phyloP scores from a whole-genome alignment of 2,329 filamentous ascomycete species.

The Aspergillus sclerotialis region DNA sequence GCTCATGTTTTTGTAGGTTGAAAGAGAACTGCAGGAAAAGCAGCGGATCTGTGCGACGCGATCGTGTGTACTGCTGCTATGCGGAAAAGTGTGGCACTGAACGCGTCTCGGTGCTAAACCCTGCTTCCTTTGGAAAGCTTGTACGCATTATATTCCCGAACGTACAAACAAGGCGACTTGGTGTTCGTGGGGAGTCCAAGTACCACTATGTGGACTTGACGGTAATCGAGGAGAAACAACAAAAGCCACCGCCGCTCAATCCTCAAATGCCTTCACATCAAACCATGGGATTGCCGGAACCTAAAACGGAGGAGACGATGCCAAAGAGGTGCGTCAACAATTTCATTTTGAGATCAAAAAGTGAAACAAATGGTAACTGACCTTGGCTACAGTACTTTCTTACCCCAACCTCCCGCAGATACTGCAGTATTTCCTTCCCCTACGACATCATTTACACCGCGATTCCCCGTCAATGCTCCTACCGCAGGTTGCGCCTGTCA shows the following conservation, averaged over 20 bases:
- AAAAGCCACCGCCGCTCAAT: constrained; percentile 21
- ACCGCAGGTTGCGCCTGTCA: constrained; percentile 24
- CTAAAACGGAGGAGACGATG: constrained; percentile 18
- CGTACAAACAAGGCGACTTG: constrained; percentile 83
- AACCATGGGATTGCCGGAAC: constrained; percentile 15
- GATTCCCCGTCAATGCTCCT: constrained; percentile 17
- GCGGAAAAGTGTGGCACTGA: constrained; percentile 88
- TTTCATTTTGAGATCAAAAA: not conserved
- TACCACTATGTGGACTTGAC: constrained; percentile 72
- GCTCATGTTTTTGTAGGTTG: constrained; percentile 29
- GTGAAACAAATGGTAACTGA: constrained; percentile 7
- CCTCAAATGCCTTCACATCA: constrained; percentile 17
- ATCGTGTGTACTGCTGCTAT: constrained; percentile 92
- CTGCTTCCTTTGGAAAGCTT: constrained; percentile 94
- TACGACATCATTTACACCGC: constrained; percentile 29
- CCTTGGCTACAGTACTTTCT: constrained; percentile 13
- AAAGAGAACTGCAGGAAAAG: constrained; percentile 42
- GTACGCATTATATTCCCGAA: constrained; percentile 94
- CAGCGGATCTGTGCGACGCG: constrained; percentile 70
- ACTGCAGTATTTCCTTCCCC: constrained; percentile 35
- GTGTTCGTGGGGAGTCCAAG: constrained; percentile 93
- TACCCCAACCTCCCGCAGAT: constrained; percentile 27
- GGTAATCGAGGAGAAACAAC: constrained; percentile 39
- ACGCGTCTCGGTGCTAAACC: constrained; percentile 89
- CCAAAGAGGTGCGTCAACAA: constrained; percentile 22